Evolutionary conservation across 2,329 filamentous ascomycete species (phyloP).

Genomic region (Rutstroemia sp.): DNA sequence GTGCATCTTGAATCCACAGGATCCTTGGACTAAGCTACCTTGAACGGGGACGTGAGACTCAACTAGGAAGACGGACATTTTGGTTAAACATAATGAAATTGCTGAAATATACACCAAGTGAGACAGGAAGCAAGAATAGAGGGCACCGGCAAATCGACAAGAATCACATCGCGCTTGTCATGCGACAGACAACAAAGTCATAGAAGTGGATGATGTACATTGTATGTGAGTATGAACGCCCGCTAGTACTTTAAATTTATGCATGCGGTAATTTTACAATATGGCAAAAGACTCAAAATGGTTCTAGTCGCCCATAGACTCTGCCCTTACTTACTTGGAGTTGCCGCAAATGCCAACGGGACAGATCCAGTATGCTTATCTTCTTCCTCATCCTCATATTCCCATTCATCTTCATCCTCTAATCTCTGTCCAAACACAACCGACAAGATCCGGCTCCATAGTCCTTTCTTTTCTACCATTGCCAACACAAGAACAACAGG

Average conservation of each 20-base stretch:
- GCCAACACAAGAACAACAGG: slow-evolving; percentile 85
- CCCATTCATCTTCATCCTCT: slow-evolving; percentile 47
- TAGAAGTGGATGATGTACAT: not conserved
- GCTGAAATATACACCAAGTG: too few species aligned
- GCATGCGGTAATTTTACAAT: not conserved
- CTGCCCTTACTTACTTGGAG: not conserved
- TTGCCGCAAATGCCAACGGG: not conserved
- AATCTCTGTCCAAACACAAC: slow-evolving; percentile 54
- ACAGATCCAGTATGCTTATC: not conserved
- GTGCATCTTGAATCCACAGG: too few species aligned
- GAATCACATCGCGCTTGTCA: too few species aligned
- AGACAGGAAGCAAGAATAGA: too few species aligned
- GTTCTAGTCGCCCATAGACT: not conserved
- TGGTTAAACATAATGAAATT: too few species aligned
- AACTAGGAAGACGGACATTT: too few species aligned
- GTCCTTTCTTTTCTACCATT: slow-evolving; percentile 86
- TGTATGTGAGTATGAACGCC: not conserved
- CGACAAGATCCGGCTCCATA: slow-evolving; percentile 78
- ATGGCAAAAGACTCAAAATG: not conserved
- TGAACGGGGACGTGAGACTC: too few species aligned
- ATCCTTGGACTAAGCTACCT: too few species aligned
- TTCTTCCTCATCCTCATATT: slow-evolving; percentile 34
- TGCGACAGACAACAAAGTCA: not conserved
- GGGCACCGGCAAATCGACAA: too few species aligned
- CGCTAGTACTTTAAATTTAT: not conserved